phyloP scores from a whole-genome alignment of 768 basidiomycete species.

The Pleurotus tuoliensis region DNA sequence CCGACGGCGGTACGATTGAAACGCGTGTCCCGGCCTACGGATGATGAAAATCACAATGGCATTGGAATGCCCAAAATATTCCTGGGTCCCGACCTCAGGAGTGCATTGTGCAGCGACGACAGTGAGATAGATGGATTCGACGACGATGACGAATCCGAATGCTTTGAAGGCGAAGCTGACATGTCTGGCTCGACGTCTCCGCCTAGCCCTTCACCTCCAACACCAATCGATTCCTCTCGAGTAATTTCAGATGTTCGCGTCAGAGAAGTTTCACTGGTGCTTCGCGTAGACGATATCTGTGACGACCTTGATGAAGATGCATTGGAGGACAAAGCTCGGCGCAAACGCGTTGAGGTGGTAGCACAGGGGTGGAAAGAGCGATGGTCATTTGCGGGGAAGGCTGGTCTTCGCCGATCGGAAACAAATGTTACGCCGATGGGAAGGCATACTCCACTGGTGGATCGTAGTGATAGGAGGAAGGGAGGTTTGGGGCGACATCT shows the following conservation, averaged over 20 bases:
- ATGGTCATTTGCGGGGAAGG: constrained; percentile 32
- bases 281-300: too few species aligned
- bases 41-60: background rate
- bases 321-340: constrained; percentile 13
- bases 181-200: constrained; percentile 22
- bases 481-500: background rate
- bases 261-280: constrained; percentile 4
- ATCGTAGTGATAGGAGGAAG: background rate
- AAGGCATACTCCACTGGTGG: constrained; percentile 18
- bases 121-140: constrained; percentile 43
- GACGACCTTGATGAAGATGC: constrained; percentile 22
- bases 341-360: constrained; percentile 33
- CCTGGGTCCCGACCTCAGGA: constrained; percentile 40
- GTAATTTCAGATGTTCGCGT: constrained; percentile 22
- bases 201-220: constrained; percentile 35
- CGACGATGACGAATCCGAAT: constrained; percentile 19
- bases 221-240: constrained; percentile 19
- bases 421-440: constrained; percentile 44
- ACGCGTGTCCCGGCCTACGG: background rate
- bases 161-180: constrained; percentile 6
- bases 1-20: background rate
- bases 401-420: constrained; percentile 34
- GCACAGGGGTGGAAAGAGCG: constrained; percentile 52
- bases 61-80: constrained; percentile 5
- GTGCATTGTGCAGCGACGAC: constrained; percentile 33